Base-by-base conservation (phyloP, 129 eudicot genomes). In the Ambrosia trifida region DNA sequence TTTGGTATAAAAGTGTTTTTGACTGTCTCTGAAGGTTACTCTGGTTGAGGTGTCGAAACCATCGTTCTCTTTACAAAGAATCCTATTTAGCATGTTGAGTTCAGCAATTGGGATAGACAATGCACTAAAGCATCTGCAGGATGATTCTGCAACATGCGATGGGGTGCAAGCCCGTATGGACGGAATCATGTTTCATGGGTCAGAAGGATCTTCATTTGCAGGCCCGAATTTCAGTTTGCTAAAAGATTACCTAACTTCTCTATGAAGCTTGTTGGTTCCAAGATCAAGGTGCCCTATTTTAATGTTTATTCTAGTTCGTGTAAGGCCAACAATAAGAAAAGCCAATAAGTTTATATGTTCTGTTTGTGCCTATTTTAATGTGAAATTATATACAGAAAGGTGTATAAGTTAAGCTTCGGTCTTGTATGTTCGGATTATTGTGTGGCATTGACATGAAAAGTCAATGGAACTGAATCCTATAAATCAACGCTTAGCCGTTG, bases 111-210 rank as follows among this genome's bases (percentile, higher is more conserved):
- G 84, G 50, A 85, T 83, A 57, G 88, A 86, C 71, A 66, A 64
- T 11, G 80, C 89, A 43, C 46, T 89, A 50, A 86, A 80, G 76
- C 83, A 75, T 57, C 60, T 89, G 64, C 53, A 81, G 49, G 75
- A 80, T 59, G 85, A 79, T 1, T 46, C 79, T 70, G 73, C 87
- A 44, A 68, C 66, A 9, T 46, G 80, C 16, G 84, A 79, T 45
- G 96, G 91, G 18, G 81, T 90, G 38, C 95, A 90, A 80, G 97
- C 97, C 20, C 87, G 97, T 58, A 85, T 90, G 90, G 96, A 90
- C 5, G 88, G 89, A 12, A 75, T 83, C 72, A 81, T 84, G 78
- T 82, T 86, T 74, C 82, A 87, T 72, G 78, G 76, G 31, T 59
- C 83, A 16, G 85, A 82, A 38, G 81, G 79, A 64, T 33, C 85